A percentile compares a stretch with the other conserved stretches of the same genome.
Evolutionary conservation across 2,329 filamentous ascomycete species (phyloP).

Genomic region (Phaeosphaeria sp.): DNA sequence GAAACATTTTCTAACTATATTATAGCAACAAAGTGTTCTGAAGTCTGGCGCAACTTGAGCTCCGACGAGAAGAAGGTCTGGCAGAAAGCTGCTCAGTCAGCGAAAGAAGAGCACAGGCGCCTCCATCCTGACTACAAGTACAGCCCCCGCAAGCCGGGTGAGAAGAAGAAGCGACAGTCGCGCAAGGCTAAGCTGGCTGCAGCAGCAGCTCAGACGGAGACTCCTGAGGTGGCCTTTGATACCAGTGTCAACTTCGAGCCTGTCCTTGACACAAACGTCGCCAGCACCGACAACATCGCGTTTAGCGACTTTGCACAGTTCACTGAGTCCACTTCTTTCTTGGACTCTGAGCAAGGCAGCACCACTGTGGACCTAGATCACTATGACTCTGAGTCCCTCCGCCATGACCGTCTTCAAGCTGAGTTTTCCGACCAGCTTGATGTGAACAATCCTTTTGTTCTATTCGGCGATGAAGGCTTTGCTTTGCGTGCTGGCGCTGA

Average conservation of each 20-base stretch:
- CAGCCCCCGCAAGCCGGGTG: slow-evolving; percentile 30
- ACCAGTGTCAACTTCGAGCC: neutral
- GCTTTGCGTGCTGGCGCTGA: neutral
- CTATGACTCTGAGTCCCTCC: slow-evolving; percentile 19
- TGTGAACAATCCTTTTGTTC: neutral
- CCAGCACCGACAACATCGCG: neutral
- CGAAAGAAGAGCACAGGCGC: slow-evolving; percentile 27
- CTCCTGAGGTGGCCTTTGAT: neutral
- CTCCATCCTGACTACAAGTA: slow-evolving; percentile 36
- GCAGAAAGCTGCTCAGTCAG: slow-evolving; percentile 20
- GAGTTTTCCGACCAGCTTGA: neutral
- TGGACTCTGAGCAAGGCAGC: neutral
- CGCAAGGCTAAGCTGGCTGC: slow-evolving; percentile 27
- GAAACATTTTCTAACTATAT: slow-evolving; percentile 7
- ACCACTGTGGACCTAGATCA: neutral
- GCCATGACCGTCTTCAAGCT: slow-evolving; percentile 10
- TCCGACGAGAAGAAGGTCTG: slow-evolving; percentile 21
- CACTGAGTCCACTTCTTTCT: slow-evolving; percentile 3
- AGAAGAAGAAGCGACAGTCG: slow-evolving; percentile 38
- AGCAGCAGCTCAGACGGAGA: slow-evolving; percentile 6
- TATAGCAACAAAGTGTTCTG: slow-evolving; percentile 24
- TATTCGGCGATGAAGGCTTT: neutral
- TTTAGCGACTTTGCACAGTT: slow-evolving; percentile 9
- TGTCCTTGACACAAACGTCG: neutral
- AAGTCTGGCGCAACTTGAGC: slow-evolving; percentile 22